Evolutionary conservation across 1,284 basidiomycete genomes (phyloP).

Genomic region (Ustilago tritici): DNA sequence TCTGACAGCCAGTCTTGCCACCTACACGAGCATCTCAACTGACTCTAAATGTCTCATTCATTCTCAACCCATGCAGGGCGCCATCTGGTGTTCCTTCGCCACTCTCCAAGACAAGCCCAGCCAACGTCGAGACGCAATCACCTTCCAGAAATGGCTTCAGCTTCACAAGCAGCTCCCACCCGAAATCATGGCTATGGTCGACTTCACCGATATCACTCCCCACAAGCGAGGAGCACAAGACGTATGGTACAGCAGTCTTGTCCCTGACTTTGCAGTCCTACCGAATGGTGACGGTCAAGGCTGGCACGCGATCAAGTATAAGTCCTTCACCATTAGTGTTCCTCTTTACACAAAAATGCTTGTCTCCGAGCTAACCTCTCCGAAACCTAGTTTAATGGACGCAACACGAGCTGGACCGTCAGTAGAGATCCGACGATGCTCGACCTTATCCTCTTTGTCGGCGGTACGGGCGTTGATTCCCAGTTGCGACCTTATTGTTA

Average conservation of each 20-base stretch:
- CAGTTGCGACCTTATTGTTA: conserved; percentile 69
- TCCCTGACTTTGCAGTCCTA: conserved; percentile 34
- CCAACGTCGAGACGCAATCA: conserved; percentile 45
- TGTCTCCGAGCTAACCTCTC: conserved; percentile 41
- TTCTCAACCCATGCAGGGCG: conserved; percentile 70
- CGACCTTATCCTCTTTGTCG: conserved; percentile 27
- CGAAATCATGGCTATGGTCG: conserved; percentile 51
- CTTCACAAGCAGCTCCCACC: conserved; percentile 42
- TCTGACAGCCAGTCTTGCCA: background rate
- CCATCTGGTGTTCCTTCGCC: conserved; percentile 77
- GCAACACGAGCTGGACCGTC: conserved; percentile 35
- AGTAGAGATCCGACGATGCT: conserved; percentile 41
- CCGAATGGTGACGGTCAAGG: conserved; percentile 23
- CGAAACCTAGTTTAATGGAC: conserved; percentile 10
- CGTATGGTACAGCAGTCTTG: conserved; percentile 53
- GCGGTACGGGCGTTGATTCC: conserved; percentile 31
- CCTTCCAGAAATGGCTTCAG: conserved; percentile 48
- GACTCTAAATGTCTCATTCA: background rate
- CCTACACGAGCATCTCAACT: background rate
- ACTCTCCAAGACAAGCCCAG: conserved; percentile 60
- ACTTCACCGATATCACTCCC: conserved; percentile 48
- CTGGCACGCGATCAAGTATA: conserved; percentile 46
- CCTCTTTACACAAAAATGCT: conserved; percentile 58
- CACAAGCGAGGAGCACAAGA: conserved; percentile 30
- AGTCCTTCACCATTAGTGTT: conserved; percentile 53